Base-by-base conservation (phyloP, 2,329 filamentous ascomycete species). In the Ceratocystis papillata region DNA sequence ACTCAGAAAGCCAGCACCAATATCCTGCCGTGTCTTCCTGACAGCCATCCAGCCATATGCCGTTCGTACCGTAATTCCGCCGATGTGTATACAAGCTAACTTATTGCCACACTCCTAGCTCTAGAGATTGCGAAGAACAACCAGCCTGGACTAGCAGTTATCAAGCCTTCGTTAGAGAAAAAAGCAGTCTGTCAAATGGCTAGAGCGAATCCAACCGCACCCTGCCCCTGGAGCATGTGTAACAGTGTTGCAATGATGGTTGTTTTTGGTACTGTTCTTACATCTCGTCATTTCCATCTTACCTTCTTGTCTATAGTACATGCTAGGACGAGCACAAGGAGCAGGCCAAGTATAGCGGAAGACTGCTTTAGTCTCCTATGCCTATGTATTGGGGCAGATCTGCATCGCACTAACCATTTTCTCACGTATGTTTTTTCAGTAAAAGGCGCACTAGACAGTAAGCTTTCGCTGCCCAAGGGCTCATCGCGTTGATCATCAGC, bases 191-290 rank as follows among this genome's bases (percentile, higher is more conserved):
- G 10, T 57, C 22, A 57, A 30, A 57, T 3, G 10, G 8, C 15
- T n/a, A 30, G 25, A 57, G 15, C 25, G 53, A 57, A 57, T 57
- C 53, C 53, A 57, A 57, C 25, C 53, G 15, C 53, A 33, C 53
- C 53, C 25, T 57, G 53, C 30, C 53, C 53, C 4, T 57, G 53
- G n/a, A 41, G 17, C 57, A 61, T 61, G 37, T 61, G 57, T 61
- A 61, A 37, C 57, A 22, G 57, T 22, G 8, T 41, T 61, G 57
- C 41, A 61, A 37, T 33, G 20, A 17, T 41, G n/a, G 8, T 22
- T 61, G n/a, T 30, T 22, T 41, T 37, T 33, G 33, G 25, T 33
- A 28, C 30, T 12, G 25, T 15, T 57, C 17, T 48, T 48, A 41
- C 37, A 41, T 41, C 37, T 41, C 37, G 37, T 41, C 37, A 41